Evolutionary conservation across 306 rosid genomes (phyloP).

Genomic region (Vigna radiata): DNA sequence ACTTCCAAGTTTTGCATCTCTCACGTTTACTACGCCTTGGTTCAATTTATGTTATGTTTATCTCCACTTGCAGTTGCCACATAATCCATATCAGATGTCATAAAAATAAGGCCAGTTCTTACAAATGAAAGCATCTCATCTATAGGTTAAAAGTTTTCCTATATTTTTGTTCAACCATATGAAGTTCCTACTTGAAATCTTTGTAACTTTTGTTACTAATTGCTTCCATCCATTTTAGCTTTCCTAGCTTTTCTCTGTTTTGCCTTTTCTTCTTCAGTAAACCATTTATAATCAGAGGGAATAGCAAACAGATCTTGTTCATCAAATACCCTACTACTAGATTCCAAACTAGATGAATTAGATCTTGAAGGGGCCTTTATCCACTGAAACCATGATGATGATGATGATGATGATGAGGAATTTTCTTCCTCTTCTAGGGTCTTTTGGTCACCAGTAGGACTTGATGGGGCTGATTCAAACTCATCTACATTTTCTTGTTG

Average conservation of each 20-base stretch:
- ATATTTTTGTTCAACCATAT: not conserved
- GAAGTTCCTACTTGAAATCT: not conserved
- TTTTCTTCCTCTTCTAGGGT: constrained; percentile 46
- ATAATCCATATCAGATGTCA: not conserved
- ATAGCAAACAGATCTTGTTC: constrained; percentile 65
- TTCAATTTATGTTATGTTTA: no score
- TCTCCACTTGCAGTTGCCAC: no score
- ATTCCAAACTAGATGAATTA: constrained; percentile 52
- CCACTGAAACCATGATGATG: constrained; percentile 97
- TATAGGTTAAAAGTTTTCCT: not conserved
- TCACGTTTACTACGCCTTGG: no score
- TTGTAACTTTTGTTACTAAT: constrained; percentile 9
- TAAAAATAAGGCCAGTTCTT: not conserved
- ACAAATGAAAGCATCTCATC: not conserved
- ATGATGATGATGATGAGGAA: constrained; percentile 3
- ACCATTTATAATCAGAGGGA: constrained; percentile 70
- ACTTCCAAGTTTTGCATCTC: no score
- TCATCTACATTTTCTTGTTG: constrained; percentile 61
- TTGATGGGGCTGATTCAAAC: constrained; percentile 86
- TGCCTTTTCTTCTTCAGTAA: constrained; percentile 44
- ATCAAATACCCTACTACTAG: constrained; percentile 58
- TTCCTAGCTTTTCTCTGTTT: constrained; percentile 51
- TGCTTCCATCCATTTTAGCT: constrained; percentile 58
- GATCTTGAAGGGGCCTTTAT: constrained; percentile 66
- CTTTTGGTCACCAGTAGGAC: constrained; percentile 71